Evolutionary conservation across 2,329 filamentous ascomycete genomes (phyloP), one percentile per base, ranked within the genome.

Genomic region (Colletotrichum acutatum): DNA sequence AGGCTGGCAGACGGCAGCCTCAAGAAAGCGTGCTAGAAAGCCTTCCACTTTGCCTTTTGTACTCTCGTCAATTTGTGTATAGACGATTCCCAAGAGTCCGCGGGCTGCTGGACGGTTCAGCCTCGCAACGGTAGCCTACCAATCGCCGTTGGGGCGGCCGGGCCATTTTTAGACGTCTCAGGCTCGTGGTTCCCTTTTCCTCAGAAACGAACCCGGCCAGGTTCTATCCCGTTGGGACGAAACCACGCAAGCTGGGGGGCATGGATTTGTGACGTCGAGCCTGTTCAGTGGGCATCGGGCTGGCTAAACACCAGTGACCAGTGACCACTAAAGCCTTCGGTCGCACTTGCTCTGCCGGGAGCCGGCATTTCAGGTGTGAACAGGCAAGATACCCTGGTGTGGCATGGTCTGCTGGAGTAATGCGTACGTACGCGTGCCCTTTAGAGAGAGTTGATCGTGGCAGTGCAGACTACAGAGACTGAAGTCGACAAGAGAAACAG

Each of bases 81-180:
- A 42, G 16, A 14, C 37, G 16, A 16, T 26, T 11, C 5, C 26
- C 26, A 46, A 14, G 26, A 22, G 37, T 19, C 28, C 52, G 26
- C 14, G 52, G 52, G 19, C 34, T 34, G 37, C 42, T 62, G 26
- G 34, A 62, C 5, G 42, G 30, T 28, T 22, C n/a, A 56, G 63
- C 56, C 30, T 54, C 28, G 30, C 61, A 28, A 49, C 19, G 19
- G 42, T 11, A 49, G 19, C 19, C 32, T 34, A 12, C 32, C 42
- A 49, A 19, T 19, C 6, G 60, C 60, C 42, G 4, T n/a, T 63
- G 28, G 19, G 26, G 49, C 49, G n/a, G 34, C 62, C 28, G 30
- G 30, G 69, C 53, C 70, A 72, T 59, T 69, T 69, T 69, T 60
- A 69, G 70, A 72, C 66, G 70, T 69, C 70, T 69, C 70, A 64